Conservation (phyloP, 2,329 filamentous ascomycete species). For the Neofusicoccum ribis region DNA sequence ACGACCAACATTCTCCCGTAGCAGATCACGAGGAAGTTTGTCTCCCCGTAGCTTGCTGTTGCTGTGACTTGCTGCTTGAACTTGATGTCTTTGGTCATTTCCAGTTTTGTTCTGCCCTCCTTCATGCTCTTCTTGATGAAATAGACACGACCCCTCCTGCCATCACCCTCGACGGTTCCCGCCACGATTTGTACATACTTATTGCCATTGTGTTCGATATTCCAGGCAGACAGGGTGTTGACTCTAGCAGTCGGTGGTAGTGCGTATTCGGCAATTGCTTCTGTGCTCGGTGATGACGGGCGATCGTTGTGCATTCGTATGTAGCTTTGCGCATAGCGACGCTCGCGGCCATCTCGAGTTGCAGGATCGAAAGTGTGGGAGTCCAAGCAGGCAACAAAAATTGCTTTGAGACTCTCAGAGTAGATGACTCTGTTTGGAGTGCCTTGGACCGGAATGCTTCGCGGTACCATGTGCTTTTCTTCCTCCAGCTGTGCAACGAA, state of each 20-base stretch:
- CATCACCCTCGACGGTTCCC: conserved; percentile 40
- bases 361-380: background rate
- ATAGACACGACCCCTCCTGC: conserved; percentile 51
- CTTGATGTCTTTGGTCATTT: conserved; percentile 48
- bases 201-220: conserved; percentile 54
- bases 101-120: conserved; percentile 21
- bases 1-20: conserved; percentile 31
- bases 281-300: background rate
- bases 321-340: conserved; percentile 11
- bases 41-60: conserved; percentile 30
- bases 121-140: conserved; percentile 29
- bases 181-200: conserved; percentile 65
- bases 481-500: conserved; percentile 50
- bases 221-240: conserved; percentile 64
- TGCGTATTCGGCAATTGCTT: conserved; percentile 50
- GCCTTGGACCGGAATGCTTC: conserved; percentile 42
- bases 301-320: conserved; percentile 15
- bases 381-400: conserved; percentile 10
- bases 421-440: conserved; percentile 45
- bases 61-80: conserved; percentile 34
- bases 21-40: conserved; percentile 27
- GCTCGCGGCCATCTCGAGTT: background rate
- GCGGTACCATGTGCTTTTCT: conserved; percentile 42
- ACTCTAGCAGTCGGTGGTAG: conserved; percentile 61
- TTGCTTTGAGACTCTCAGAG: conserved; percentile 29